Evolutionary conservation across 1,284 basidiomycete genomes (phyloP), one percentile per base, ranked within the genome.

Genomic region (Lentinula novae-zelandiae): DNA sequence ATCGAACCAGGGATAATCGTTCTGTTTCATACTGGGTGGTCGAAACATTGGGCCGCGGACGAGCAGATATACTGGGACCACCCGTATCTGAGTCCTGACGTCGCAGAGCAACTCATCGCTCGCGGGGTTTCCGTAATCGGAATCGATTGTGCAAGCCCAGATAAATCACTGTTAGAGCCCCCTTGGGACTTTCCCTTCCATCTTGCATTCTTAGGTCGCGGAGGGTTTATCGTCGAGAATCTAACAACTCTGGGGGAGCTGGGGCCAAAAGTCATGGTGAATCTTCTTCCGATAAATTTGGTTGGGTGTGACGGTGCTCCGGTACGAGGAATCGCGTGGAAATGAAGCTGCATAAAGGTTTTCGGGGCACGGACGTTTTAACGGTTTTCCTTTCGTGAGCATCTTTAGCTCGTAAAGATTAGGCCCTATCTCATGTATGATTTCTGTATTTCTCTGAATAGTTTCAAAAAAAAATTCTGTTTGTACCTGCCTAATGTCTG

Each of bases 181-280:
- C 71, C 53, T 53, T 52, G 58, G 20, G 39, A 44, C 33, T 85
- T 81, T 67, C 79, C 73, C 5, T 80, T 82, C 57, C 89, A 91
- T 66, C 73, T 82, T 48, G 72, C 72, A 1, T 69, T 89, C 6
- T 76, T 91, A 4, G 83, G 83, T 31, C 75, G 73, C 0, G 86
- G 82, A 0, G 78, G 79, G 1, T 66, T 88, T 9, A 86, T 90
- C 59, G 86, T 81, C 22, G 88, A 90, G 73, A 90, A 90, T 62
- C 65, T 90, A 65, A 81, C 77, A 20, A 84, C 80, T 65, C 70
- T 85, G 61, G 76, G 73, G 17, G 64, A 68, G 36, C 69, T 84
- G n/a, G 67, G 53, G 36, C 38, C 66, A 5, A 71, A 77, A 9
- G 78, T 77, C 63, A 74, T 79, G 59, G 80, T 87, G 17, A 82